Conservation (phyloP, 768 basidiomycete genomes). For the Coprinopsis marcescibilis region DNA sequence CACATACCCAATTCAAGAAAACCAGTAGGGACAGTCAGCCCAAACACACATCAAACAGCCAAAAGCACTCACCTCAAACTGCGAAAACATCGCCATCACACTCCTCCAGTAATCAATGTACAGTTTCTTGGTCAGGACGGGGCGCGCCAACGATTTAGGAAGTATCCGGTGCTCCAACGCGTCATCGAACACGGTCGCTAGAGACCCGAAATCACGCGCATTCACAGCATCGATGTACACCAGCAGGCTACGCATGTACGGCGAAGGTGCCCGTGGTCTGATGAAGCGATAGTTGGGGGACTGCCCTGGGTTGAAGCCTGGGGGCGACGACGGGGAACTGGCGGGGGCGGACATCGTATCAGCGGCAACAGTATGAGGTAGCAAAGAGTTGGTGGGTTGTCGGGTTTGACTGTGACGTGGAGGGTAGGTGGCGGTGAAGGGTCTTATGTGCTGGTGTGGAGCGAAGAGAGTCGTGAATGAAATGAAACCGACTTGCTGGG, state of each 20-base stretch:
- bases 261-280: slow-evolving; percentile 25
- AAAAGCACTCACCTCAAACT: slow-evolving; percentile 23
- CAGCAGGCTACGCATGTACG: slow-evolving; percentile 29
- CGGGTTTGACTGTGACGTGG: no score
- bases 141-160: slow-evolving; percentile 27
- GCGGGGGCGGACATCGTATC: no score
- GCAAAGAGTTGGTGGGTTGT: no score
- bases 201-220: slow-evolving; percentile 22
- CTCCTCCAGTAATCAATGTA: slow-evolving; percentile 26
- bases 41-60: not conserved
- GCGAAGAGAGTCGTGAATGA: no score
- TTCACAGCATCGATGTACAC: slow-evolving; percentile 27
- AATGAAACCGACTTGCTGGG: no score
- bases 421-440: no score
- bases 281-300: slow-evolving; percentile 21
- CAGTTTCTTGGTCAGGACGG: slow-evolving; percentile 29
- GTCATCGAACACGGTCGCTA: slow-evolving; percentile 27
- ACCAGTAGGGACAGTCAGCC: no score
- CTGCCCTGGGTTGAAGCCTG: slow-evolving; percentile 20
- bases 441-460: no score
- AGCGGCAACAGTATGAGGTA: no score
- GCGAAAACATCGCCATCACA: slow-evolving; percentile 22
- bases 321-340: slow-evolving; percentile 2
- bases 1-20: no score
- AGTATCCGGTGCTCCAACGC: slow-evolving; percentile 30